Base-by-base conservation (phyloP, 2,329 filamentous ascomycete genomes). In the Diaporthe velutina region DNA sequence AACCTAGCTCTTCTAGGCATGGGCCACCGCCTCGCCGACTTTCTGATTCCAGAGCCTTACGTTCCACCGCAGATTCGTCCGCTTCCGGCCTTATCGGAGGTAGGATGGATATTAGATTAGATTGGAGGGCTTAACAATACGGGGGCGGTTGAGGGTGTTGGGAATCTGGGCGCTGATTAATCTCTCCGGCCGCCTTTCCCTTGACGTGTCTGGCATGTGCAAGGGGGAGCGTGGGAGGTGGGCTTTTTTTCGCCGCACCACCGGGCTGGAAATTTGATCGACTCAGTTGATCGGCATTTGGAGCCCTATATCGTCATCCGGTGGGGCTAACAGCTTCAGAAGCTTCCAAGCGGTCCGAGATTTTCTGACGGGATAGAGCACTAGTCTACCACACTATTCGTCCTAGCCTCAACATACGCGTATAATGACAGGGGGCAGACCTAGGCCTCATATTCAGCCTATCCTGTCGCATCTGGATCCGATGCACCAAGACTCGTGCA, bases 31-130 rank as follows among this genome's bases (percentile, higher is more conserved):
- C 45, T 38, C 33, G 35, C 9, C 48, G 33, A 35, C 22, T 35
- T 52, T 22, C 4, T 52, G 64, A 52, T 25, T 35, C 45, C 9
- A 38, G 33, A 68, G 48, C 64, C 64, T 68, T 48, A 54, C 40
- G 50, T 40, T n/a, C 33, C 64, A 54, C 48, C 17, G 50, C 64
- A 68, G 64, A n/a, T 28, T 28, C 13, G 48, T 25, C 48, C 64
- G 33, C 33, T 54, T 54, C 33, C 64, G 64, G 64, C 33, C 48
- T 52, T 68, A 68, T 54, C 64, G 64, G 64, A 54, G 22, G 48
- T 68, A 54, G n/a, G 22, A 9, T 68, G 48, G 64, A 68, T n/a
- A 54, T 68, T 54, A 68, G 64, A 68, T 68, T 54, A 68, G 64
- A 54, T 54, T 54, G 64, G 8, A 19, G 45, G 45, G 45, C 48